These are phyloP conservation scores for Ganoderma leucocontextum DNA, from an alignment of 1,284 basidiomycete species.

Conservation along the genomic window DNA sequence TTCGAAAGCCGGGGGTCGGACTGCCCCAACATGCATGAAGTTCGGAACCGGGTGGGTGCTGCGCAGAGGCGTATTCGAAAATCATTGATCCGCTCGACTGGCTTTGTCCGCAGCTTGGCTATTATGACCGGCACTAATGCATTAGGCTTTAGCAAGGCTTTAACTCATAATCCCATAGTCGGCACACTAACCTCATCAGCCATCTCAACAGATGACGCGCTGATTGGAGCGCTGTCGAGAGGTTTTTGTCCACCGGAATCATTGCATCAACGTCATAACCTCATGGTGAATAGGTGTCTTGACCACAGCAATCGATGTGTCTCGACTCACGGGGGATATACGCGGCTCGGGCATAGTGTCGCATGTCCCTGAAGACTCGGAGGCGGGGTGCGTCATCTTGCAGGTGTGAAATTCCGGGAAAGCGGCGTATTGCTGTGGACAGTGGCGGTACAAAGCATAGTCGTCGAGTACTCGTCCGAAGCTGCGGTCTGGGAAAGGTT, in stretches of 20 bases:
- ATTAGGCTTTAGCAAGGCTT: background rate
- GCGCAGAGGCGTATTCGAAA: background rate
- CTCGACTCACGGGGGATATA: background rate
- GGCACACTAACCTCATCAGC: background rate
- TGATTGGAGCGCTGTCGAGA: background rate
- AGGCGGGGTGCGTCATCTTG: background rate
- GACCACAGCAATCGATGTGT: background rate
- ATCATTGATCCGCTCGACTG: slow-evolving; percentile 1
- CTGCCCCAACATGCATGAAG: background rate
- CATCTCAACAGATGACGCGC: background rate
- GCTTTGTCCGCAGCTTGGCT: background rate
- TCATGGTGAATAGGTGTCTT: background rate
- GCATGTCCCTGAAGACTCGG: too few relatives aligned
- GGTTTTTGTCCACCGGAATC: background rate
- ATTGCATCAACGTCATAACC: background rate
- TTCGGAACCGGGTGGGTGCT: background rate
- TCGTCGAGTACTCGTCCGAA: background rate
- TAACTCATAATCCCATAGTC: background rate
- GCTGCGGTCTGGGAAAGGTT: background rate
- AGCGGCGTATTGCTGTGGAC: background rate
- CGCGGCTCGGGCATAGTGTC: too few relatives aligned
- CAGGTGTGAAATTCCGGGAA: background rate
- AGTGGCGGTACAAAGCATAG: background rate
- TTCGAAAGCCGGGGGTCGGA: background rate
- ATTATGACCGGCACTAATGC: background rate